These are phyloP conservation scores for Prunus yedoensis DNA, from an alignment of 331 rosid species.

Conservation along the genomic window DNA sequence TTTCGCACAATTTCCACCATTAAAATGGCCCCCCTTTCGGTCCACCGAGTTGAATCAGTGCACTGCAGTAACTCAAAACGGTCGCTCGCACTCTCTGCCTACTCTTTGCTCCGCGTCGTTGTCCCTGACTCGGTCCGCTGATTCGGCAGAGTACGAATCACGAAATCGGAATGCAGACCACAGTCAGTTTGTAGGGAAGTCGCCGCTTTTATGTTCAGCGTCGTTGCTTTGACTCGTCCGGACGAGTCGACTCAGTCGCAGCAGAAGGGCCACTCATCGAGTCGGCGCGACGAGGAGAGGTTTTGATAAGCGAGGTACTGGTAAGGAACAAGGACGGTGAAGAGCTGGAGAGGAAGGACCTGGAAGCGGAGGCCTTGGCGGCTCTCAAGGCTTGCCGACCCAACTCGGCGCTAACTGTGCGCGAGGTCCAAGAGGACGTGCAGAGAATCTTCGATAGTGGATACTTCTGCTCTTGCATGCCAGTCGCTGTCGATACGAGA, in stretches of 20 bases:
- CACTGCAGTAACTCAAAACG: no score
- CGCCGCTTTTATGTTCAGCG: constrained; percentile 65
- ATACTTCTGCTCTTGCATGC: constrained; percentile 85
- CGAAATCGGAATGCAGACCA: not conserved
- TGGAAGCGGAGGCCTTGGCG: constrained; percentile 75
- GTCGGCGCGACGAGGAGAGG: constrained; percentile 84
- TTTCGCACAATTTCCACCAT: no score
- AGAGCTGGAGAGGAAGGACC: constrained; percentile 90
- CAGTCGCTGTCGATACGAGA: constrained; percentile 91
- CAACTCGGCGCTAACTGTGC: constrained; percentile 83
- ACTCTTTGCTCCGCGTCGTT: no score
- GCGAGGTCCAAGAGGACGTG: constrained; percentile 97
- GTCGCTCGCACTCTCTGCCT: no score
- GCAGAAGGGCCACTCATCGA: constrained; percentile 48
- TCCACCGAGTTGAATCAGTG: no score
- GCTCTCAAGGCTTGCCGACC: constrained; percentile 88
- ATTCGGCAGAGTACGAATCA: no score
- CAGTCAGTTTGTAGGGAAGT: constrained; percentile 27
- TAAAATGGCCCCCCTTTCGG: no score
- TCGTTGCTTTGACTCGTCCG: constrained; percentile 51
- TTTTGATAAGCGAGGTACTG: constrained; percentile 90
- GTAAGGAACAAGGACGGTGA: constrained; percentile 94
- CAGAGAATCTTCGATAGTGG: constrained; percentile 93
- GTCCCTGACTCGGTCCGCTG: no score
- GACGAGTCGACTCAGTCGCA: constrained; percentile 47